Evolutionary conservation across 1,284 basidiomycete genomes (phyloP).

Genomic region (Leccinum brunneo-olivaceum): DNA sequence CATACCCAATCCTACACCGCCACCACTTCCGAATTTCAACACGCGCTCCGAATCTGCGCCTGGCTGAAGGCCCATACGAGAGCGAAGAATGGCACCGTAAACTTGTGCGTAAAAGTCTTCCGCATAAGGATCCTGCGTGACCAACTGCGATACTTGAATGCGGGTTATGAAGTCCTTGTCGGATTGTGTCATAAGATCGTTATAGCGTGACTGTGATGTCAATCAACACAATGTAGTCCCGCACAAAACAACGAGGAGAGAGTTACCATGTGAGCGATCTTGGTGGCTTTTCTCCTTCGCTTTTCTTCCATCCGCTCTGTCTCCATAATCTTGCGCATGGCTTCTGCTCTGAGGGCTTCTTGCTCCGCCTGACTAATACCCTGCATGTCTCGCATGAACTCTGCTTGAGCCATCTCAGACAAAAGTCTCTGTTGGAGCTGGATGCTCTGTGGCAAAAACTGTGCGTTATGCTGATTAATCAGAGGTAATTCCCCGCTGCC

Average conservation of each 20-base stretch:
- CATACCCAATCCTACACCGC: slow-evolving; percentile 64
- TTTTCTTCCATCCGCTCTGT: slow-evolving; percentile 82
- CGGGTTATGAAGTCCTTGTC: slow-evolving; percentile 99
- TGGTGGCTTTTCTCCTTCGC: slow-evolving; percentile 71
- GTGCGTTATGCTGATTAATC: slow-evolving; percentile 41
- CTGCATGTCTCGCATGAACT: slow-evolving; percentile 59
- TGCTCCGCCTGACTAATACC: slow-evolving; percentile 54
- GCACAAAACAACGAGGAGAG: slow-evolving; percentile 5
- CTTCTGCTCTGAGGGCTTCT: slow-evolving; percentile 64
- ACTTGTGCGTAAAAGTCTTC: slow-evolving; percentile 99
- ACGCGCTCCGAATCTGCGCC: slow-evolving; percentile 61
- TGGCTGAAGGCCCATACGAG: slow-evolving; percentile 65
- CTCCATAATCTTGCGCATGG: slow-evolving; percentile 82
- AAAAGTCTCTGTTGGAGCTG: slow-evolving; percentile 68
- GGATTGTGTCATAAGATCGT: slow-evolving; percentile 97
- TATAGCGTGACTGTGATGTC: slow-evolving; percentile 84
- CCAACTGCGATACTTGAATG: slow-evolving; percentile 97
- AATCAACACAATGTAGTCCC: background rate
- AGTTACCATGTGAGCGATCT: slow-evolving; percentile 79
- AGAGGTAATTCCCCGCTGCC: slow-evolving; percentile 26
- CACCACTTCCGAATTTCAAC: slow-evolving; percentile 77
- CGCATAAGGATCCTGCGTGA: slow-evolving; percentile 92
- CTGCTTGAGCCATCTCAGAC: slow-evolving; percentile 63
- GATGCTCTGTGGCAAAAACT: slow-evolving; percentile 51
- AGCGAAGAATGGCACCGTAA: slow-evolving; percentile 77